Base-by-base conservation (phyloP, 176 grass and related monocot genomes). In the Miscanthus lutarioriparius region DNA sequence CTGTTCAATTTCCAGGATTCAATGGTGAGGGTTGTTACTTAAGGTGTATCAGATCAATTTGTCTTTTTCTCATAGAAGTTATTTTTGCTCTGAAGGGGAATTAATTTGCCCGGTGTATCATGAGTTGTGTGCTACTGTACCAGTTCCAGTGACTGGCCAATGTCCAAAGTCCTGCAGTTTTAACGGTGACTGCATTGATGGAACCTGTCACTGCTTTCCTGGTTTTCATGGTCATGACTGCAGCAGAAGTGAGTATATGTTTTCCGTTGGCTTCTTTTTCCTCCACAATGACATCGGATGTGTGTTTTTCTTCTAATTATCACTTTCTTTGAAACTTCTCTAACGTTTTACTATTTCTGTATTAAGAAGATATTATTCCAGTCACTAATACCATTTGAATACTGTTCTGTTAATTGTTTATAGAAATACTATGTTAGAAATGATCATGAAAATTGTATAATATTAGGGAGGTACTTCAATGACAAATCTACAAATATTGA, bases 101-200 rank as follows among this genome's bases (percentile, higher is more conserved):
- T 83, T 99, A 84, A 99, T 96, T 86, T 99, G 97, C 82, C 97
- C 97, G 13, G 86, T 82, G 75, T 96, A 94, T 84, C 97, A 99
- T 41, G 97, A 99, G 67, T 76, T 99, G 79, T 99, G 93, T 65
- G 86, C 80, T 53, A 76, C 75, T 12, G 26, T 81, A 11, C 87
- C 91, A 28, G 74, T 94, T 33, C 54, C 72, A 38, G 28, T 94
- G 64, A 91, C 58, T 82, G 93, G 97, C 48, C 91, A 88, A 27
- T 99, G 97, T 70, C 90, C 91, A 72, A 87, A 78, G 27, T 94
- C 84, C 1, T 99, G 97, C 76, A 94, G 86, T 87, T 92, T 89
- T 36, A 99, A 96, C 25, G 97, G 97, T 80, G 91, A 94, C 77
- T 99, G 97, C 85, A 81, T 99, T 83, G 88, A 92, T 94, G 97